Base-by-base conservation (phyloP, 2,329 filamentous ascomycete species). In the Penicillium griseofulvum region DNA sequence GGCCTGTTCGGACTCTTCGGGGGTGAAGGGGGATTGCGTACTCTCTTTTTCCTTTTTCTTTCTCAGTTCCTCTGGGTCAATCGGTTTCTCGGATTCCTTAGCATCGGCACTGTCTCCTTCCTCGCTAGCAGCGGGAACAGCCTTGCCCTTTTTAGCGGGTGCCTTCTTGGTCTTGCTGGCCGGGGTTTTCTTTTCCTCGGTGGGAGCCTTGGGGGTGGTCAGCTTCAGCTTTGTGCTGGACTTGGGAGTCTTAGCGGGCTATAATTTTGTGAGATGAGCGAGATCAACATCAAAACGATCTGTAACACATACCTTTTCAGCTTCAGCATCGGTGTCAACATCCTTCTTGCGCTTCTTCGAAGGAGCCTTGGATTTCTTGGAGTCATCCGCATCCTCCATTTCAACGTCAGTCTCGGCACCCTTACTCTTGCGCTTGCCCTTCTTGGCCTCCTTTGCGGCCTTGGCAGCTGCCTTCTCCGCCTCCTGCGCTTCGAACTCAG, bases 291-390 rank as follows among this genome's bases (percentile, higher is more conserved):
- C 45, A 31, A 26, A 42, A 24, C 11, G 34, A 42, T 46, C 5
- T 19, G 24, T 28, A 29, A 43, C 39, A 65, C 80, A 75, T 70
- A 87, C 86, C 76, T 87, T 88, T 24, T 80, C 81, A n/a, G 85
- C 85, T 53, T 95, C 91, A 14, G 85, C 89, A 51, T 87, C 84
- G 57, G 79, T 81, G 37, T 84, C 84, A 1, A 75, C 78, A 22
- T 79, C 80, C 68, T 90, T 87, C 83, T 96, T 96, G 66, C 91
- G 87, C 82, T 96, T 96, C 83, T 88, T 89, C 8, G 76, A 76
- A 47, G 51, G 28, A 24, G 76, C 76, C 69, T 83, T 83, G 7
- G 81, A 69, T 68, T 81, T 81, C 72, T 82, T 82, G 24, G 73
- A 65, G 33, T 73, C 73, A 19, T 74, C 72, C 24, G 69, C 79